Percentiles rank a stretch among this genome's conserved stretches.
Conservation (phyloP, 306 rosid genomes). For the Gynostemma pentaphyllum region DNA sequence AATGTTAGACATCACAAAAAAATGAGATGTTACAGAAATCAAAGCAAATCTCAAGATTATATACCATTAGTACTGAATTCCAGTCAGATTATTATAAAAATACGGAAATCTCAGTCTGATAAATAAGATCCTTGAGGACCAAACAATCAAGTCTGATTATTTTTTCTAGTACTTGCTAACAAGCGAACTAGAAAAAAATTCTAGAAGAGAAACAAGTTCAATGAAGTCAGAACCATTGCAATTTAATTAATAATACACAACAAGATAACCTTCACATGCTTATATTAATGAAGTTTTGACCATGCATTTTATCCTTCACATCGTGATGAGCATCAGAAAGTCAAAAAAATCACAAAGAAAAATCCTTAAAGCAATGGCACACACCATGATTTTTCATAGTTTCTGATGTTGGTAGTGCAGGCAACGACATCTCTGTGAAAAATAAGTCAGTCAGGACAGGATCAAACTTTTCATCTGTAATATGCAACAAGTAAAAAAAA, state of each 20-base stretch:
- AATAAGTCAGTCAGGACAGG: not conserved
- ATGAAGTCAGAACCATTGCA: not conserved
- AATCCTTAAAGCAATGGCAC: constrained; percentile 18
- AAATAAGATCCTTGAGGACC: not conserved
- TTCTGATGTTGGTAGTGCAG: constrained; percentile 84
- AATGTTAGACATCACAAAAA: constrained; percentile 9
- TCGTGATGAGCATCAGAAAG: not conserved
- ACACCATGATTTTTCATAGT: constrained; percentile 66
- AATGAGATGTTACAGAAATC: not conserved
- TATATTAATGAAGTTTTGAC: not conserved
- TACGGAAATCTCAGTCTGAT: not conserved
- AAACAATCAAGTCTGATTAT: not conserved
- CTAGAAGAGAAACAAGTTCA: not conserved
- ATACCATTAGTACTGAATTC: not conserved
- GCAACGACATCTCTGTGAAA: constrained; percentile 94
- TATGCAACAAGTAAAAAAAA: not conserved
- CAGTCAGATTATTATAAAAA: not conserved
- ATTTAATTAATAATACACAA: constrained; percentile 2
- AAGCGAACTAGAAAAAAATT: not conserved
- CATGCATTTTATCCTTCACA: constrained; percentile 1
- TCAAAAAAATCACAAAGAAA: not conserved
- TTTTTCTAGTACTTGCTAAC: not conserved
- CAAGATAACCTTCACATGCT: not conserved
- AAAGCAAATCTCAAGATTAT: not conserved
- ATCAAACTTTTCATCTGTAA: not conserved